Conservation (phyloP, 1,284 basidiomycete species). For the Paramarasmius palmivorus region DNA sequence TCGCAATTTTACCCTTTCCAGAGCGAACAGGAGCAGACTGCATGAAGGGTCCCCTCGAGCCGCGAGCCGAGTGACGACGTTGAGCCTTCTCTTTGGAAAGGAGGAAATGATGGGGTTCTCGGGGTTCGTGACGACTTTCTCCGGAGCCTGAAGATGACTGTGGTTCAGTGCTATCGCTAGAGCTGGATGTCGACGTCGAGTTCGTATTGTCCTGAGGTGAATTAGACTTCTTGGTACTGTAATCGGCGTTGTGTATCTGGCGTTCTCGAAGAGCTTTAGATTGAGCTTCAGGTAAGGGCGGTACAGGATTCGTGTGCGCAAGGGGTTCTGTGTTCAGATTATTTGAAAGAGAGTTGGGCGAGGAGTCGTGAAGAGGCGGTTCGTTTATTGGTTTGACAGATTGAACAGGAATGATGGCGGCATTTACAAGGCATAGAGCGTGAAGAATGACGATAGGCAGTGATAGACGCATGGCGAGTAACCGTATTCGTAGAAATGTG, state of each 20-base stretch:
- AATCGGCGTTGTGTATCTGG: constrained; percentile 5
- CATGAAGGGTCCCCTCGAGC: neutral
- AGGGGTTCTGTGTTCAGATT: neutral
- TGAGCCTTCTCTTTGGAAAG: neutral
- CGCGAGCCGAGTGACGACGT: neutral
- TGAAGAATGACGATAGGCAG: neutral
- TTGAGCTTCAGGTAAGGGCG: neutral
- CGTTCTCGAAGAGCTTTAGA: neutral
- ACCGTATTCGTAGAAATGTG: neutral
- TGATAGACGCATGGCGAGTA: neutral
- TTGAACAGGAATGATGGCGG: neutral
- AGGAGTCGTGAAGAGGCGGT: too few relatives aligned
- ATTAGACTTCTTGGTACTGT: neutral
- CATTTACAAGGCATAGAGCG: constrained; percentile 1
- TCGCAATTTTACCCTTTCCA: too few relatives aligned
- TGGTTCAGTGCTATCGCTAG: neutral
- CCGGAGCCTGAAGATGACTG: neutral
- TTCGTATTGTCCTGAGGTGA: neutral
- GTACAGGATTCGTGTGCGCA: neutral
- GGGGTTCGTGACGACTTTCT: neutral
- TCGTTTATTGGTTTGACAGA: too few relatives aligned
- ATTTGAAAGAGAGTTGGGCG: too few relatives aligned
- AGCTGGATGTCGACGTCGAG: neutral
- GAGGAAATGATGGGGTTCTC: neutral
- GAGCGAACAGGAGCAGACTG: constrained; percentile 1